Base-by-base conservation (phyloP, 2,329 filamentous ascomycete genomes). In the Emydomyces testavorans region DNA sequence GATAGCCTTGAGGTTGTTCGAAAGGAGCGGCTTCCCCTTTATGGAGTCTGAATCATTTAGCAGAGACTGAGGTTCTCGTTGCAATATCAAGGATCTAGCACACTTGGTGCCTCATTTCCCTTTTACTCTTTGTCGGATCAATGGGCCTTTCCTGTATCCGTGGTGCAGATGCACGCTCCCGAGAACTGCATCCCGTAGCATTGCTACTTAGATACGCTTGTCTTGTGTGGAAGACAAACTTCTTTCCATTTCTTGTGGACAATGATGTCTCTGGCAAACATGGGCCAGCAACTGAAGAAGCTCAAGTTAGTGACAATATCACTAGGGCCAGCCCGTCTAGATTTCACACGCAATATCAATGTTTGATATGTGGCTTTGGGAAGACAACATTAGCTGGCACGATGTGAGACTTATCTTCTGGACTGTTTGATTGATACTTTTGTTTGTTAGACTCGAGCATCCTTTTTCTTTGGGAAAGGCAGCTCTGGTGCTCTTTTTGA, bases 131-230 rank as follows among this genome's bases (percentile, higher is more conserved):
- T 28, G 21, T 10, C n/a, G 4, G 20, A 13, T n/a, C 3, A 24
- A 23, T 13, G 28, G 31, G n/a, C 26, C 34, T 46, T 34, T 49
- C 26, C 37, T 21, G 21, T 36, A 46, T 42, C 29, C 38, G 41
- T 43, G 24, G 6, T 26, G 29, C 29, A 15, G 28, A 52, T 52
- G 50, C 50, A 46, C 32, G 35, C 29, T 52, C 46, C 50, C 50
- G 50, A 45, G 5, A 38, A 29, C 23, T 11, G 20, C 31, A 24
- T 39, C 15, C 28, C 18, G 28, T 20, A 43, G 31, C 41, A 37
- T 29, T 18, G 23, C 23, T 21, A 15, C 8, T n/a, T n/a, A n/a
- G n/a, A 35, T 7, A 26, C 28, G 43, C 35, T 29, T 39, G 45
- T 38, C 41, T 26, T 21, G 29, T 6, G 41, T 32, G 35, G 23